Base-by-base conservation (phyloP, 306 rosid genomes). In the Calophaca sinica region DNA sequence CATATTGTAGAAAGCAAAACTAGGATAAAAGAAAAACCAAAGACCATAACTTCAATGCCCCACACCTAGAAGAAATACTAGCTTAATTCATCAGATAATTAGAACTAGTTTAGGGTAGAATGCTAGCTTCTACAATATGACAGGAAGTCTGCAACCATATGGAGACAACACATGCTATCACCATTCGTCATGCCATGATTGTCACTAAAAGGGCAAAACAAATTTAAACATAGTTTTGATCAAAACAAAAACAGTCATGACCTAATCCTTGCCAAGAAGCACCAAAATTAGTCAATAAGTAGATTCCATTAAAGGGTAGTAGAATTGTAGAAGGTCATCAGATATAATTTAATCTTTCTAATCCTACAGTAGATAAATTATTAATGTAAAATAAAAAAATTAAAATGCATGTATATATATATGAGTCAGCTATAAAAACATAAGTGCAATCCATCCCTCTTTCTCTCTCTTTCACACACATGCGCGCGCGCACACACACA, bases 11-110 rank as follows among this genome's bases (percentile, higher is more conserved):
- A 38, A 67, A 73, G 3, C 13, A 32, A 59, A 35, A 31, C 39
- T 29, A 15, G 51, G 41, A 49, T 29, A 11, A 70, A 36, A 57
- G 41, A 36, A 26, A 67, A 68, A 39, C 5, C 57, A 29, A 45
- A 64, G 32, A 59, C 33, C 29, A 55, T 54, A 46, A 35, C 76
- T 59, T 49, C 65, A 80, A 60, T 73, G 55, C 75, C 45, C 70
- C 71, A 51, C 44, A 68, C 29, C 64, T 70, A 62, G 39, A 54
- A 74, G n/a, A 38, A 38, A 33, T 62, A 12, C 73, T 20, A 46
- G 9, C 51, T 26, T 52, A 51, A 61, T 46, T 62, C 77, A 36
- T 4, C 62, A 55, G 45, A 64, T 54, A 57, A 57, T 2, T 70
- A 15, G 15, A 57, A 45, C 35, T 46, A 54, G 41, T 32, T 41